phyloP scores from a whole-genome alignment of 2,329 filamentous ascomycete genomes.

The Fusarium coffeatum region DNA sequence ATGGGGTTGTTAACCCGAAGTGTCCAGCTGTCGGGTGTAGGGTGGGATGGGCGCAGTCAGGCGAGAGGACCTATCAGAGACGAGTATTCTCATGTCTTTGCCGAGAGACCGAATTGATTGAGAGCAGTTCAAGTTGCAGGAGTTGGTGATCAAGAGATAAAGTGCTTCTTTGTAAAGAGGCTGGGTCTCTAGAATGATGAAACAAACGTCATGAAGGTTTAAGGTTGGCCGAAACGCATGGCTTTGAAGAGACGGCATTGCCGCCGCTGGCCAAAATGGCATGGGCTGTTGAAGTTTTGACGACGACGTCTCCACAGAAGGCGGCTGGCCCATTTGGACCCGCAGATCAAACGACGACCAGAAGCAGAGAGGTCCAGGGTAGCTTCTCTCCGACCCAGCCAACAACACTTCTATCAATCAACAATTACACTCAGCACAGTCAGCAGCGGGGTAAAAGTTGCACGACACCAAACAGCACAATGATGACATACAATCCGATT shows the following conservation, averaged over 20 bases:
- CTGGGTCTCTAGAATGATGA: neutral
- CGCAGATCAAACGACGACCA: too few species aligned
- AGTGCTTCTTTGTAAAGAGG: too few species aligned
- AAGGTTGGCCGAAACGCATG: neutral
- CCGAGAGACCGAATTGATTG: neutral
- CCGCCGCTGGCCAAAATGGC: neutral
- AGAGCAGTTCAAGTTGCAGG: too few species aligned
- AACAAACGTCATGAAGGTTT: rapidly evolving
- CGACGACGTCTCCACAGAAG: too few species aligned
- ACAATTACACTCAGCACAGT: neutral
- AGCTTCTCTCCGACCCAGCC: neutral
- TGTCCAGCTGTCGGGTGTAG: neutral
- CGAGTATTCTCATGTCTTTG: rapidly evolving
- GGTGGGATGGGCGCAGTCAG: neutral
- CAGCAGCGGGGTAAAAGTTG: slow-evolving; percentile 8
- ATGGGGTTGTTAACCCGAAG: neutral
- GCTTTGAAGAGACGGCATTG: neutral
- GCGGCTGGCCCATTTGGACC: rapidly evolving
- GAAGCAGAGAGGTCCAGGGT: neutral
- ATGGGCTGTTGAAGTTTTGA: too few species aligned
- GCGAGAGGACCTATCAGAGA: slow-evolving; percentile 4
- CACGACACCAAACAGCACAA: neutral
- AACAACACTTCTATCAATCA: neutral
- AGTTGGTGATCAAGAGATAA: too few species aligned
- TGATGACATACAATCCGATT: slow-evolving; percentile 15